Percentiles rank a stretch among this genome's conserved stretches.
Evolutionary conservation across 2,329 filamentous ascomycete genomes (phyloP).

Genomic region (Paecilomyces sp.): DNA sequence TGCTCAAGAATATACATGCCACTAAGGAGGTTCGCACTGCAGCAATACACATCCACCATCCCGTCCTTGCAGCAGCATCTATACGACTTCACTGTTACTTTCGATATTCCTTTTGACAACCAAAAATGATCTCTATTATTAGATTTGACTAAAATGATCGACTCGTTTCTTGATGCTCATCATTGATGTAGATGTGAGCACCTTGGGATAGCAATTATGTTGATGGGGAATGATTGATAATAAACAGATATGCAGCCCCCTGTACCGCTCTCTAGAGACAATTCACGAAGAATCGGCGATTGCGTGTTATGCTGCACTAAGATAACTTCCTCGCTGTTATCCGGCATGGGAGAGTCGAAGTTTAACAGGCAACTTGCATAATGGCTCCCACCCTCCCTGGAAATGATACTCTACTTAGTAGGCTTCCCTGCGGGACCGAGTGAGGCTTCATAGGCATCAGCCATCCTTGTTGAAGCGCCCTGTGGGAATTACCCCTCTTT

Average conservation of each 20-base stretch:
- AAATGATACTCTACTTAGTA: slow-evolving; percentile 20
- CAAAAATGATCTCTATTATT: too few relatives aligned
- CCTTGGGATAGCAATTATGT: neutral
- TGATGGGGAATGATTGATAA: neutral
- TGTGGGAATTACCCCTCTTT: slow-evolving; percentile 12
- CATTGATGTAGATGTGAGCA: neutral
- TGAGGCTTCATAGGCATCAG: slow-evolving; percentile 11
- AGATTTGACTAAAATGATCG: too few relatives aligned
- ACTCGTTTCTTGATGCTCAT: neutral
- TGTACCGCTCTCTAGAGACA: neutral
- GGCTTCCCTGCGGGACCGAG: slow-evolving; percentile 12
- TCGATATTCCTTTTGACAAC: too few relatives aligned
- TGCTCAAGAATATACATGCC: neutral
- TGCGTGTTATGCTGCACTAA: neutral
- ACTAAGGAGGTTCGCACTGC: neutral
- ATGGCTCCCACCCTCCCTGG: slow-evolving; percentile 36
- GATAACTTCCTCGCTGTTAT: slow-evolving; percentile 14
- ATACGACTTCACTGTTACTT: too few relatives aligned
- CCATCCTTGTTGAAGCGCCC: slow-evolving; percentile 10
- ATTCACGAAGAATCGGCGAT: neutral
- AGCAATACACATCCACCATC: neutral
- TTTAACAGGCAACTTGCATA: slow-evolving; percentile 38
- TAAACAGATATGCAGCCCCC: neutral
- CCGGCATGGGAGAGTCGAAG: slow-evolving; percentile 28
- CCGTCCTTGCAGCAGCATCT: too few relatives aligned